Evolutionary conservation across 2,329 filamentous ascomycete species (phyloP).

Genomic region (Penicillium polonicum): DNA sequence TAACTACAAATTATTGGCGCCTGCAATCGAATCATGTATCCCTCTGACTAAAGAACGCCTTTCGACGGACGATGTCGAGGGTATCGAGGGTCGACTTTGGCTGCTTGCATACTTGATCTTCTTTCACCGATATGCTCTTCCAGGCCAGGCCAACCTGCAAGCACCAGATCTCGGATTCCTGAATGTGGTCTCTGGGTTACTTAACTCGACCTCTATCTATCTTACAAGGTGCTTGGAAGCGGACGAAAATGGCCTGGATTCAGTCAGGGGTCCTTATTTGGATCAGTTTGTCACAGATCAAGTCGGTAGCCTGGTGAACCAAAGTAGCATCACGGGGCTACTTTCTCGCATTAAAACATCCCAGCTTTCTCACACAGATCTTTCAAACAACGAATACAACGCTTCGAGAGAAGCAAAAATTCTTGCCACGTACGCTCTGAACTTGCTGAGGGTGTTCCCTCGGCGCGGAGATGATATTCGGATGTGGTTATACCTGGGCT

Average conservation of each 20-base stretch:
- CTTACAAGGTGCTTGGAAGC: constrained; percentile 53
- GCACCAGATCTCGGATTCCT: constrained; percentile 56
- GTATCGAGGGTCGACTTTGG: constrained; percentile 51
- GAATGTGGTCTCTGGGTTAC: constrained; percentile 54
- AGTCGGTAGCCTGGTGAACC: constrained; percentile 69
- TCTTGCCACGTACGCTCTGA: constrained; percentile 82
- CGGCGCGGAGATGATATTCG: constrained; percentile 79
- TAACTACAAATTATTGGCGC: constrained; percentile 52
- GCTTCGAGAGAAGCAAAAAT: constrained; percentile 64
- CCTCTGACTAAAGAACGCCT: constrained; percentile 25
- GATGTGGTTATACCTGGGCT: constrained; percentile 86
- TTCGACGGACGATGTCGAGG: constrained; percentile 37
- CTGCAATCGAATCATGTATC: constrained; percentile 37
- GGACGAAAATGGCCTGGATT: constrained; percentile 32
- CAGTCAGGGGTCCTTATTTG: constrained; percentile 34
- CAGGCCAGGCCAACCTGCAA: constrained; percentile 36
- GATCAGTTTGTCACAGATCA: constrained; percentile 62
- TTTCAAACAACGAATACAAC: constrained; percentile 31
- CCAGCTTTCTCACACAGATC: constrained; percentile 21
- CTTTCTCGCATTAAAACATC: constrained; percentile 48
- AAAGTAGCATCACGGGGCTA: constrained; percentile 68
- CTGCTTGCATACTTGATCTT: constrained; percentile 61
- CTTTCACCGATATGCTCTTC: constrained; percentile 52
- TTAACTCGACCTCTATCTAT: constrained; percentile 57
- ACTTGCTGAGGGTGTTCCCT: constrained; percentile 82